Base-by-base conservation (phyloP, 805 yeast genomes). In the Starmerella sirachaensis region DNA sequence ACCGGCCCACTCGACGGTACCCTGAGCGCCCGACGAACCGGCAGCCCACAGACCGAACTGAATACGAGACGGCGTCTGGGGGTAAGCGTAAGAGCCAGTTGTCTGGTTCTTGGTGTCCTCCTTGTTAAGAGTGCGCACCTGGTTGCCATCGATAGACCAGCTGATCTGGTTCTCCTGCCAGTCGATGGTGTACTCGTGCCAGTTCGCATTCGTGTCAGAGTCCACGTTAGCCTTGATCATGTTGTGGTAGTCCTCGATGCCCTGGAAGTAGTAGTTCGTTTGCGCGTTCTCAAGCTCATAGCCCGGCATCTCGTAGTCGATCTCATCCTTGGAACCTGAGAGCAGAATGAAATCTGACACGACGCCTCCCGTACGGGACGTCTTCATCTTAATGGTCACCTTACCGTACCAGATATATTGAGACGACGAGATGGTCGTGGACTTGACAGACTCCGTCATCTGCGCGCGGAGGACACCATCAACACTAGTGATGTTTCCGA, bases 331-430 rank as follows among this genome's bases (percentile, higher is more conserved):
- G 29, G 78, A 83, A 55, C 81, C 80, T 6, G 94, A 81, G 59
- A 74, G 78, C 36, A 83, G 58, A 59, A 85, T 83, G 52, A 76
- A 73, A 21, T 94, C 86, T 12, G 93, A 69, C 41, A 85, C 70
- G 25, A 85, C 94, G 66, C 96, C 96, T 8, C 60, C 66, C 26
- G 68, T 69, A 54, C 74, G 81, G 1, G 94, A 79, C 0, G 88
- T 65, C 63, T 78, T 84, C 52, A 84, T 52, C 34, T 64, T 69
- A 33, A 78, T 76, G 22, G 76, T 63, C 22, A 83, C 68, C 55
- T 76, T 80, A 37, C 96, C 96, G 60, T 80, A 85, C 94, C 94
- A 86, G 38, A 86, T 60, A 60, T 71, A 82, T 53, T 72, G 68
- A 4, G 93, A 72, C 3, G 93, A 76, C 0, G 93, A 78, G 18